Evolutionary conservation across 2,329 filamentous ascomycete species (phyloP).

Genomic region (Aspergillus glaucus): DNA sequence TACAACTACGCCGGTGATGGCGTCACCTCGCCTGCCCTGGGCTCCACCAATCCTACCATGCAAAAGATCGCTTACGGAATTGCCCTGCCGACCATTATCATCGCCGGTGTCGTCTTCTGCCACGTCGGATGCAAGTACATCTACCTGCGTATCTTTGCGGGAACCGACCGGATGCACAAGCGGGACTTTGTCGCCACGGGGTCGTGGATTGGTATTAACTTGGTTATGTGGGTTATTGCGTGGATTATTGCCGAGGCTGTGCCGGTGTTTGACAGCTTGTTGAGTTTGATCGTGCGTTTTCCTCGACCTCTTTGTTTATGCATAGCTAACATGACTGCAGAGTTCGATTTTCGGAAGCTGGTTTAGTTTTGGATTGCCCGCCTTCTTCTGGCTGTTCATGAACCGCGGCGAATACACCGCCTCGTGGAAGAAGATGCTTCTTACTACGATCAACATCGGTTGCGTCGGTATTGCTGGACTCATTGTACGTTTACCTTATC

Average conservation of each 20-base stretch:
- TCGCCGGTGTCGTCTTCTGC: constrained; percentile 62
- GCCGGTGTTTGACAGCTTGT: constrained; percentile 59
- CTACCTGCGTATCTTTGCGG: constrained; percentile 56
- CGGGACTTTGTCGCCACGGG: constrained; percentile 44
- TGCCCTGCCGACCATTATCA: constrained; percentile 60
- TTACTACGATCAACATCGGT: constrained; percentile 6
- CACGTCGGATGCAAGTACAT: constrained; percentile 60
- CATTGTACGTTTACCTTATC: constrained; percentile 5
- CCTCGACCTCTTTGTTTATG: background rate
- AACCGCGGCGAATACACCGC: constrained; percentile 6
- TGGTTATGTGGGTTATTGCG: constrained; percentile 51
- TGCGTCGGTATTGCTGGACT: constrained; percentile 6
- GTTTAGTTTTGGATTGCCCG: constrained; percentile 10
- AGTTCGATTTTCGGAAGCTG: constrained; percentile 9
- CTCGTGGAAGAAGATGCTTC: constrained; percentile 5
- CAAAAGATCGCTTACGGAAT: constrained; percentile 60
- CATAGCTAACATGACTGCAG: background rate
- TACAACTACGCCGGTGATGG: constrained; percentile 58
- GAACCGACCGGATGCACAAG: constrained; percentile 48
- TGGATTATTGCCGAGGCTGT: constrained; percentile 63
- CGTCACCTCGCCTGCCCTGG: constrained; percentile 59
- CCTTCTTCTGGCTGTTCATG: constrained; percentile 12
- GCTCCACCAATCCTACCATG: constrained; percentile 51
- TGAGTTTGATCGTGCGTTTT: constrained; percentile 50
- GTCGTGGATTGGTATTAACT: constrained; percentile 53